Conservation (phyloP, 139 green algal genomes). For the Chlorella sp. region DNA sequence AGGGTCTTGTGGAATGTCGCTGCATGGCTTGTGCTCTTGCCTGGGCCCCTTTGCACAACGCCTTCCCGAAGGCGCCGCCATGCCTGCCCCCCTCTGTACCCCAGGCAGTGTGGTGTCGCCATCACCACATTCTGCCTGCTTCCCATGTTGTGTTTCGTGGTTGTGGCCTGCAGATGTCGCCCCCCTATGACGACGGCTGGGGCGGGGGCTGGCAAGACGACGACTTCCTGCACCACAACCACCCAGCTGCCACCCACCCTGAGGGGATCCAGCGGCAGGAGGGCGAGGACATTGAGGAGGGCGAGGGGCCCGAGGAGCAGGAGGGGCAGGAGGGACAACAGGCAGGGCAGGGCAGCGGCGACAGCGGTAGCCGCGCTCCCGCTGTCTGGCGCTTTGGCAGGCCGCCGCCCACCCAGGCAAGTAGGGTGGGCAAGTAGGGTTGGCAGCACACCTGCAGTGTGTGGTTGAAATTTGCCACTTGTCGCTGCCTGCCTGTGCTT, state of each 20-base stretch:
- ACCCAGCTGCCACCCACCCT: background rate
- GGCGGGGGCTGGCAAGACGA: background rate
- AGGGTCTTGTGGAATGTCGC: no score
- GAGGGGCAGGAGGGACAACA: background rate
- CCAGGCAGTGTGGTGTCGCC: no score
- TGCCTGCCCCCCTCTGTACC: no score
- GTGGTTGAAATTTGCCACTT: no score
- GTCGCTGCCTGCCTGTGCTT: background rate
- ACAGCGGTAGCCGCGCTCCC: background rate
- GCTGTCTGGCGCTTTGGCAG: conserved; percentile 19
- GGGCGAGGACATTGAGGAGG: no score
- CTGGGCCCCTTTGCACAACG: no score
- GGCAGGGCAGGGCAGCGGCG: background rate
- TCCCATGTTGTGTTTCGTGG: no score
- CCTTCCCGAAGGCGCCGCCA: background rate
- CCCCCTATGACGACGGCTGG: conserved; percentile 18
- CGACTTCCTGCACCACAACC: conserved; percentile 14
- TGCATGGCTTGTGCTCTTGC: no score
- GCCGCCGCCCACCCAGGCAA: conserved; percentile 4
- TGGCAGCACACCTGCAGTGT: no score
- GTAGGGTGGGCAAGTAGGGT: no score
- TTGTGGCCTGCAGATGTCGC: conserved; percentile 6
- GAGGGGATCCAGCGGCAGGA: background rate
- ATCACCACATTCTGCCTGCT: no score
- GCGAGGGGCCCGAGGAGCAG: background rate